Evolutionary conservation across 495 filamentous ascomycete genomes (phyloP), one percentile per base, ranked within the genome.

Genomic region (Penicillium flavigenum): DNA sequence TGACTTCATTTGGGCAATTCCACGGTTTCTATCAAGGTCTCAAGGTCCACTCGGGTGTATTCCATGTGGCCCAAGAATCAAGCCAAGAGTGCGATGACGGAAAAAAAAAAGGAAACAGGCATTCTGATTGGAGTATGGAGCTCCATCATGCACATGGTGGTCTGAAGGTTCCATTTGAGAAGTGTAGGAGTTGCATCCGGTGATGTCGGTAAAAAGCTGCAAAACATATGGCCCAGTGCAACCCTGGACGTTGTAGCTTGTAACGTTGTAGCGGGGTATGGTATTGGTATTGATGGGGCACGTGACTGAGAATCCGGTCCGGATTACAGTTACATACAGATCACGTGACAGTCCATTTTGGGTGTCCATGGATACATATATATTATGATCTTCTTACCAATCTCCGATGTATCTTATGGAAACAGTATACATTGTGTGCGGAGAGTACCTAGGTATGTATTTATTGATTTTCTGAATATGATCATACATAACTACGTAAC

Each of bases 171-270:
- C 55, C 65, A 68, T 68, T 51, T 47, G 20, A 9, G 16, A 52
- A 19, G 42, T 48, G 31, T 46, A 61, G 60, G 50, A 62, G 72
- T 75, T 73, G 72, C 72, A 75, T 75, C 62, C 68, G 66, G 70
- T 58, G 62, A 64, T 61, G 49, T 66, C 56, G 63, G 62, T 45
- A 64, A 63, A 59, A 56, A 55, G 51, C 19, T 46, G 31, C 8
- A 53, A 51, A 60, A 56, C 7, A 45, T 14, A 26, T 20, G 48
- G 45, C 27, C 41, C 52, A 50, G 46, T 69, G 68, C 53, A 67
- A 69, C 68, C 60, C 51, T 62, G 36, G 36, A 39, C 36, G 36
- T 39, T 39, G 54, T 38, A 63, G 61, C 51, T 39, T 39, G 54
- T 38, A 63, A 60, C 51, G 64, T 71, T 47, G 68, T 45, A 69